Evolutionary conservation across 768 basidiomycete species (phyloP).

Genomic region (Boletus huronensis): DNA sequence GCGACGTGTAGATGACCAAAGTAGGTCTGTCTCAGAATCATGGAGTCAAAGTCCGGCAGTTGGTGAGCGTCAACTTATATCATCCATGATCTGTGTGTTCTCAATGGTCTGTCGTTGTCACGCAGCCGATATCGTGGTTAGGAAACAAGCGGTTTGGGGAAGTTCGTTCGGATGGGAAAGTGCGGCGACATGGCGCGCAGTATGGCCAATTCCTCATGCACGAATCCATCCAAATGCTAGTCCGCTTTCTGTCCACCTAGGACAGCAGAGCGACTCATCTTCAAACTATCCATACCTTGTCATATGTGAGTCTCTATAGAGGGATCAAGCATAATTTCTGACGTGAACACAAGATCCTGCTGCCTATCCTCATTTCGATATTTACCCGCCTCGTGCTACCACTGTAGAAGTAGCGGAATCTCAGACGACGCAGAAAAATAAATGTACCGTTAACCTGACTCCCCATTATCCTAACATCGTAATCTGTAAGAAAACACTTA

Average conservation of each 20-base stretch:
- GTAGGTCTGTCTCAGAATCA: not conserved
- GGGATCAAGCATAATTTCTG: not conserved
- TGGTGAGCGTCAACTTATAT: slow-evolving; percentile 4
- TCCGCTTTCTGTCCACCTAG: not conserved
- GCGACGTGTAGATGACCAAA: not conserved
- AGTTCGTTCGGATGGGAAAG: slow-evolving; percentile 20
- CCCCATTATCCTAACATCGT: slow-evolving; percentile 34
- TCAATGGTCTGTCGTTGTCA: slow-evolving; percentile 43
- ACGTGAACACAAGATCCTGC: slow-evolving; percentile 36
- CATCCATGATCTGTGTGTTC: not conserved
- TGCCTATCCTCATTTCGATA: slow-evolving; percentile 39
- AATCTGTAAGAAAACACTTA: slow-evolving; percentile 31
- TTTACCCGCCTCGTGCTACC: slow-evolving; percentile 32
- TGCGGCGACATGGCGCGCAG: slow-evolving; percentile 15
- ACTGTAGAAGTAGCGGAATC: not conserved
- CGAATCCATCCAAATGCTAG: not conserved
- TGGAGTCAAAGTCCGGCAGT: not conserved
- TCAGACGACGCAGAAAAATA: not conserved
- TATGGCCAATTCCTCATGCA: slow-evolving; percentile 14
- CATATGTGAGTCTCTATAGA: slow-evolving; percentile 25
- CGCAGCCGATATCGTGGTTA: slow-evolving; percentile 41
- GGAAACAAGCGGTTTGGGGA: slow-evolving; percentile 44
- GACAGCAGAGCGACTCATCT: slow-evolving; percentile 4
- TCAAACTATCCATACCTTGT: slow-evolving; percentile 24
- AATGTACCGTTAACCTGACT: slow-evolving; percentile 5